phyloP scores from a whole-genome alignment of 1,284 basidiomycete species.

The Fistulinella staudtii region DNA sequence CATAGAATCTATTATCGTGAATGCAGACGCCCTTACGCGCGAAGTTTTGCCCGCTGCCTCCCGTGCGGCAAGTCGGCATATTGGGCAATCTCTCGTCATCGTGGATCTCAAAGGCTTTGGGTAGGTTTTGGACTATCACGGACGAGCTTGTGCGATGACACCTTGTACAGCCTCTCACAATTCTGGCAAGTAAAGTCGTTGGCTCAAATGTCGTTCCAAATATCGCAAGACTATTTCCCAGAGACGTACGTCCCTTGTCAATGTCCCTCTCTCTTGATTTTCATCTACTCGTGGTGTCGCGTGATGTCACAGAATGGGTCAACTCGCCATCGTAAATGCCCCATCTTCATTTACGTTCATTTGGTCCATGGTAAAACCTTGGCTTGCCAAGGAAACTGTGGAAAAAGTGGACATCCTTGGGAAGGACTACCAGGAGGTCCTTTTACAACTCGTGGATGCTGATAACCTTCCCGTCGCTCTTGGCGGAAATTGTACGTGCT shows the following conservation, averaged over 20 bases:
- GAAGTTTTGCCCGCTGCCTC: conserved; percentile 66
- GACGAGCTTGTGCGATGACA: not conserved
- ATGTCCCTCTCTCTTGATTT: not conserved
- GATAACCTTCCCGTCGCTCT: conserved; percentile 45
- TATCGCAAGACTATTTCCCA: conserved; percentile 73
- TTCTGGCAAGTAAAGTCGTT: conserved; percentile 73
- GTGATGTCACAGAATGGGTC: conserved; percentile 51
- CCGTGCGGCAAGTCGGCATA: conserved; percentile 44
- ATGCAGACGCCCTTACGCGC: conserved; percentile 54
- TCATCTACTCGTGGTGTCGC: not conserved
- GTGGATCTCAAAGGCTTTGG: conserved; percentile 67
- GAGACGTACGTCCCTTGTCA: conserved; percentile 51
- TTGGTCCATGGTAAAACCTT: conserved; percentile 63
- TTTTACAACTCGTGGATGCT: conserved; percentile 54
- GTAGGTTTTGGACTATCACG: conserved; percentile 33
- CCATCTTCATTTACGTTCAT: conserved; percentile 67
- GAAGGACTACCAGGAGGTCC: conserved; percentile 48
- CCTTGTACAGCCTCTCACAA: conserved; percentile 46
- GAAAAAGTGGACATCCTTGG: conserved; percentile 64
- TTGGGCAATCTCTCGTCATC: conserved; percentile 57
- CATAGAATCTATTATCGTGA: conserved; percentile 60
- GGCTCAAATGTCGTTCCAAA: conserved; percentile 56
- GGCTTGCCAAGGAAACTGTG: conserved; percentile 67
- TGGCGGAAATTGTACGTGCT: conserved; percentile 55
- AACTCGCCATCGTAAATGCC: conserved; percentile 64